Percentiles rank a stretch among this genome's conserved stretches.
phyloP scores from a whole-genome alignment of 2,329 filamentous ascomycete genomes.

The Penicillium sp. region DNA sequence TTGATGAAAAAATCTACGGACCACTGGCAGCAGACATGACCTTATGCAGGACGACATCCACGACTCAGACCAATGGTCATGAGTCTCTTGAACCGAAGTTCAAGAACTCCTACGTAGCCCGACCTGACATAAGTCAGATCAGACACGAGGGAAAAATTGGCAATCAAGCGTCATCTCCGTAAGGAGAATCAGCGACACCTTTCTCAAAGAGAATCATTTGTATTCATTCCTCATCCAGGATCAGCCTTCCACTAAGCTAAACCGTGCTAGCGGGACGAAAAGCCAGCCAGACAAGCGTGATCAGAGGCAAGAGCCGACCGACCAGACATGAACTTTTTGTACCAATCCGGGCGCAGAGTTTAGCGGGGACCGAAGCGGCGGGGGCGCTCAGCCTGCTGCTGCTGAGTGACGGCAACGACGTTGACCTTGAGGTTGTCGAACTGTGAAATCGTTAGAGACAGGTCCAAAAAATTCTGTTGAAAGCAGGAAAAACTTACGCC shows the following conservation, averaged over 20 bases:
- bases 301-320: conserved; percentile 32
- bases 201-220: conserved; percentile 50
- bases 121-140: conserved; percentile 9
- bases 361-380: conserved; percentile 65
- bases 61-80: conserved; percentile 10
- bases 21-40: conserved; percentile 9
- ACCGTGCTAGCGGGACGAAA: conserved; percentile 26
- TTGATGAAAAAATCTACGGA: conserved; percentile 20
- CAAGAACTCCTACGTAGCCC: conserved; percentile 26
- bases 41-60: not conserved
- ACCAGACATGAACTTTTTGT: conserved; percentile 30
- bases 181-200: conserved; percentile 89
- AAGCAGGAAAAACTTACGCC: conserved; percentile 69
- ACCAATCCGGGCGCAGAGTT: conserved; percentile 17
- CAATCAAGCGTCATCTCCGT: conserved; percentile 86
- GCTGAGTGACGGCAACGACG: conserved; percentile 85
- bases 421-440: conserved; percentile 98
- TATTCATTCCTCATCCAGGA: conserved; percentile 39
- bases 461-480: not conserved
- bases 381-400: conserved; percentile 79
- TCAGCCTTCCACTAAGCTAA: conserved; percentile 33
- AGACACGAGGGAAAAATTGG: conserved; percentile 58
- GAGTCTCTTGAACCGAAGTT: conserved; percentile 8
- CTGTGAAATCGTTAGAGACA: conserved; percentile 49
- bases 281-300: conserved; percentile 30